Base-by-base conservation (phyloP, 441 rosid species). In the Metrosideros polymorpha region DNA sequence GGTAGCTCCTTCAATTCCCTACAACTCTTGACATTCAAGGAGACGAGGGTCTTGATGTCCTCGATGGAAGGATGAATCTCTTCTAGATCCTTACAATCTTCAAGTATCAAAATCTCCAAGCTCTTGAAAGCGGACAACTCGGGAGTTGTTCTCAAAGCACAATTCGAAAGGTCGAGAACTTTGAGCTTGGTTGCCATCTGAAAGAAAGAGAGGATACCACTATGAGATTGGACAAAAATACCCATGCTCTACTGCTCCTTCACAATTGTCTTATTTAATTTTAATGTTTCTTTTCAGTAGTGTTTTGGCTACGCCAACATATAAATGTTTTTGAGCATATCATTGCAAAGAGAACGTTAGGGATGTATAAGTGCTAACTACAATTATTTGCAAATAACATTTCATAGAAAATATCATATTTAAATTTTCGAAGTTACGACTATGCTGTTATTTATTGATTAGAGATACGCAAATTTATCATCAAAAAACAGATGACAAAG, bases 1-100 rank as follows among this genome's bases (percentile, higher is more conserved):
- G 6, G 83, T 47, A 82, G 7, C 39, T 7, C 12, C 22, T 17
- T 0, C 18, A 82, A 3, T 1, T 3, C 1, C 0, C 0, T 0
- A 19, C 55, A 47, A 0, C 3, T 0, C 0, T 0, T 0, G 0
- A 82, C 39, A 2, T 7, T 8, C 3, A 82, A 30, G 13, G 54
- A 15, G 30, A 45, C 0, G 6, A 82, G 83, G 6, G 39, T 82
- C 55, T 49, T 15, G 54, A 49, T 3, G 30, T 7, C 10, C 4
- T 6, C 54, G 0, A 82, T 2, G 18, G 83, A 82, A 14, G 83
- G 83, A 14, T 82, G 83, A 82, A 82, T 47, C 54, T 47, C 35
- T 82, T 47, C 2, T 19, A 82, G 35, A n/a, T 0, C 0, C 0
- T 0, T 0, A 47, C 83, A 82, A 0, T 0, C 0, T 43, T 3